A percentile compares a stretch with the other conserved stretches of the same genome.
Evolutionary conservation across 2,329 filamentous ascomycete genomes (phyloP).

Genomic region (Nigrograna mackinnonii): DNA sequence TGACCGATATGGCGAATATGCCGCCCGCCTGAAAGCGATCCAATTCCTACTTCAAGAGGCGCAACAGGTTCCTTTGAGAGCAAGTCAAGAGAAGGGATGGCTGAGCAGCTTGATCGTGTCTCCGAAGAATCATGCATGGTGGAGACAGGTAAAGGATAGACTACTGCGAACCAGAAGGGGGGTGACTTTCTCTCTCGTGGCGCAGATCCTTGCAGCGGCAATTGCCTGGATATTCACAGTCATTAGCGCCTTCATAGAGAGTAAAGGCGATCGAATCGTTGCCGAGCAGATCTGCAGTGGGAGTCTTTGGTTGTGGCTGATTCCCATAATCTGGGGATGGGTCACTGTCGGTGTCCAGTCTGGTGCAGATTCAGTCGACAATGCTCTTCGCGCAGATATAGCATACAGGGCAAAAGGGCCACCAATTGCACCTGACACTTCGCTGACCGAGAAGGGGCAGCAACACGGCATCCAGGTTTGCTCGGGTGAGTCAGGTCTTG

Average conservation of each 20-base stretch:
- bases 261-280: constrained; percentile 14
- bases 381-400: constrained; percentile 12
- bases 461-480: constrained; percentile 13
- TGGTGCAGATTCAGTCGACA: constrained; percentile 15
- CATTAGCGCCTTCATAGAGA: constrained; percentile 9
- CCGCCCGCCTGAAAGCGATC: constrained; percentile 9
- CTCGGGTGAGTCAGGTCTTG: constrained; percentile 5
- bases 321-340: constrained; percentile 23
- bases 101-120: constrained; percentile 19
- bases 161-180: constrained; percentile 16
- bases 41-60: constrained; percentile 22
- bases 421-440: constrained; percentile 6
- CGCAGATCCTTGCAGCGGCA: constrained; percentile 17
- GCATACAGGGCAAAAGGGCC: constrained; percentile 15
- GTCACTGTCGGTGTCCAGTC: constrained; percentile 21
- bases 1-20: constrained; percentile 10
- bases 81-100: constrained; percentile 16
- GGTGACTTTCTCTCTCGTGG: constrained; percentile 21
- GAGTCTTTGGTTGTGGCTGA: constrained; percentile 23
- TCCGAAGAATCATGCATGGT: constrained; percentile 20
- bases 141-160: constrained; percentile 13
- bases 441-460: constrained; percentile 12
- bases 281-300: constrained; percentile 20
- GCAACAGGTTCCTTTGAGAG: constrained; percentile 19
- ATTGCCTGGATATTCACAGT: constrained; percentile 22